Evolutionary conservation across 2,329 filamentous ascomycete genomes (phyloP), one percentile per base, ranked within the genome.

Genomic region (Capronia coronata): DNA sequence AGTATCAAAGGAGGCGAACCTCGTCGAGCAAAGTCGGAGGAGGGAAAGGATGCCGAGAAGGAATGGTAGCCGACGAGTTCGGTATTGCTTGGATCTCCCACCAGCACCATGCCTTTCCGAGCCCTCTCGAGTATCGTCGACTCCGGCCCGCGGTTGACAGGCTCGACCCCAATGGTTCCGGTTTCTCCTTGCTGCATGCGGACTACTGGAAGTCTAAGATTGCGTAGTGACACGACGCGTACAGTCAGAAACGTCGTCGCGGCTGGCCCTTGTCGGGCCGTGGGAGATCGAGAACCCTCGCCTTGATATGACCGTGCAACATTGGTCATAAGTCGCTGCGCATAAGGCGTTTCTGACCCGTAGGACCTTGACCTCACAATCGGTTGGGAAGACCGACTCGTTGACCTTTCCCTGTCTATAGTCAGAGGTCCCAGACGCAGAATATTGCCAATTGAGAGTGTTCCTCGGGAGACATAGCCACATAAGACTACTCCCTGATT

Each of bases 201-300:
- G 40, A 81, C 80, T 0, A 96, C 89, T 0, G 91, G 87, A 2
- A 96, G 73, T 3, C 91, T 81, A 7, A 98, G 73, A 59, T 95
- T 94, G 18, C 91, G 84, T 37, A 96, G 83, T 60, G 90, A 97
- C 38, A 87, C 83, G 46, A 97, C 81, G 37, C 78, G 82, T 4
- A 91, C 88, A 19, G 76, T 75, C 55, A 55, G 35, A 32, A 54
- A 59, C 7, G 32, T 34, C 14, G 47, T 46, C 25, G 23, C 34
- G 11, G 39, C 7, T 29, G 38, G 43, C 16, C 14, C 7, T 8
- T 25, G 19, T 47, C 32, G 30, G 41, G 32, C 11, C 25, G 22
- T 21, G 21, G 41, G 10, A 21, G 38, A 23, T 21, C 11, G 35
- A 25, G 34, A 39, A 7, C 23, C 23, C 22, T 45, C 43, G 21